Percentiles rank a stretch among this genome's conserved stretches.
Conservation (phyloP, 2,329 filamentous ascomycete species). For the Dactylellina cionopaga region DNA sequence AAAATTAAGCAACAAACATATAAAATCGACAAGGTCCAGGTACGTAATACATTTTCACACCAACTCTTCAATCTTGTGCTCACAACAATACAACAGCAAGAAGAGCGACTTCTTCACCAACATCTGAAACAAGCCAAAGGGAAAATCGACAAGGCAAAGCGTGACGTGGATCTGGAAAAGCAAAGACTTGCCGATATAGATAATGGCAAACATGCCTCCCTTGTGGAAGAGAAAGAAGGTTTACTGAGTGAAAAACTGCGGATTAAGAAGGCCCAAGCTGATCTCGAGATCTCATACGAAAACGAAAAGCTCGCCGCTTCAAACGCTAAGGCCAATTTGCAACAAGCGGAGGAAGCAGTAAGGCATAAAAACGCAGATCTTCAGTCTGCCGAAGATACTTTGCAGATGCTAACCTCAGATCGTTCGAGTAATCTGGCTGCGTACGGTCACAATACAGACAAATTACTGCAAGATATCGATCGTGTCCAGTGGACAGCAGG, state of each 20-base stretch:
- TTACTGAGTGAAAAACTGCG: slow-evolving; percentile 70
- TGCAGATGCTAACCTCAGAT: slow-evolving; percentile 56
- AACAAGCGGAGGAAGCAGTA: slow-evolving; percentile 17
- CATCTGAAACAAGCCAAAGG: slow-evolving; percentile 45
- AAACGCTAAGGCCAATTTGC: slow-evolving; percentile 59
- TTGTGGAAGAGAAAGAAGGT: slow-evolving; percentile 62
- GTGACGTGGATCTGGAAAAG: slow-evolving; percentile 52
- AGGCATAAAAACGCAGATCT: slow-evolving; percentile 53
- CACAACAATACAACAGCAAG: slow-evolving; percentile 6
- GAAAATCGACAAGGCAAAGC: slow-evolving; percentile 53
- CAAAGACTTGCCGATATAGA: slow-evolving; percentile 53
- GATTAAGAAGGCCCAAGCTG: slow-evolving; percentile 71
- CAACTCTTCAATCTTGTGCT: not conserved
- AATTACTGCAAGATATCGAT: slow-evolving; percentile 74
- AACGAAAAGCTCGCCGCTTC: slow-evolving; percentile 62
- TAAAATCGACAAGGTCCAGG: slow-evolving; percentile 13
- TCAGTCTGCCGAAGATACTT: slow-evolving; percentile 55
- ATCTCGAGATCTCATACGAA: slow-evolving; percentile 70
- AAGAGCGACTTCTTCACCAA: slow-evolving; percentile 58
- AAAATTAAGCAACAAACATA: not conserved
- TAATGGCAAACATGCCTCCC: slow-evolving; percentile 60
- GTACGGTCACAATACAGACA: slow-evolving; percentile 64
- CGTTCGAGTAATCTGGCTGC: slow-evolving; percentile 14
- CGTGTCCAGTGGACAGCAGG: slow-evolving; percentile 74
- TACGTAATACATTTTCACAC: not conserved